Base-by-base conservation (phyloP, 2,329 filamentous ascomycete species). In the Alternaria incomplexa region DNA sequence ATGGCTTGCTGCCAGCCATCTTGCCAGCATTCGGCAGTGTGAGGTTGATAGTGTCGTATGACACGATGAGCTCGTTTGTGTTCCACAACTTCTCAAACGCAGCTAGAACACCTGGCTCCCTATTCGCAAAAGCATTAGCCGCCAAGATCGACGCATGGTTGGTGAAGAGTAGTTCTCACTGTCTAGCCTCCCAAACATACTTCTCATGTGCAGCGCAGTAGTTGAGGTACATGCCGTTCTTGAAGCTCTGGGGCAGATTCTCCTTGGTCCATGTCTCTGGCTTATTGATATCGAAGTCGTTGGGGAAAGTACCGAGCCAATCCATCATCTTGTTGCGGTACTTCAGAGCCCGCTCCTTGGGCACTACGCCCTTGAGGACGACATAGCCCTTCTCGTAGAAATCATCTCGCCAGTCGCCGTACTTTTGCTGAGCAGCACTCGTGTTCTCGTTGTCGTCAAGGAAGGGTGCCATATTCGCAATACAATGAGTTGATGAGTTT, bases 21-120 rank as follows among this genome's bases (percentile, higher is more conserved):
- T 77, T 81, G 1, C 78, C 73, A n/a, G 76, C 74, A 44, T 65
- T 65, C 1, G 82, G 82, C n/a, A 83, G 66, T 0, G 80, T 80
- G 45, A 84, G 75, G 63, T 84, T 84, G 61, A 83, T 77, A 20
- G 69, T 73, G 40, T 78, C 76, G 54, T 77, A 78, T 1, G 72
- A 76, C 10, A 71, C 74, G 3, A 77, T 60, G 4, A 77, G 69
- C 47, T 76, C 67, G 11, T 74, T 52, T 6, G 74, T 77, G n/a
- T 64, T 72, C 82, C 82, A 84, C 3, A 84, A 74, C 62, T 80
- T 80, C 46, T 76, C 74, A 58, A 84, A 84, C 1, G 78, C 72
- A 1, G 81, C 77, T 30, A 83, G 67, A 3, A 84, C 73, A 3
- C 68, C 74, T 9, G 81, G 81, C 66, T 84, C 82, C 30, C 59